Percentiles rank a stretch among this genome's conserved stretches.
Conservation (phyloP, 306 rosid genomes). For the Vigna hirtella region DNA sequence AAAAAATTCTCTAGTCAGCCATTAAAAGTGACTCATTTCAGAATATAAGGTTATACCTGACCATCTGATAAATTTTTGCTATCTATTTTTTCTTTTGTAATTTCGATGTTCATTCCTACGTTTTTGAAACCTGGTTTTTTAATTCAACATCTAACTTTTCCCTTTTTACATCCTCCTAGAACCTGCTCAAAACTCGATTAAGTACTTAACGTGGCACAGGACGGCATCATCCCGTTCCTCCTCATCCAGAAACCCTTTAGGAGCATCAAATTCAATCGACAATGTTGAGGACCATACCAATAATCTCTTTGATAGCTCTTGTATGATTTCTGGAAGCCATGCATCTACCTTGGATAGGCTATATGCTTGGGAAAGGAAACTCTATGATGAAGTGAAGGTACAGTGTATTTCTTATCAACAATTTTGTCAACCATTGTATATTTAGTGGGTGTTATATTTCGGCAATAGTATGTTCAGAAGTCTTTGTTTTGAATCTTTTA, state of each 20-base stretch:
- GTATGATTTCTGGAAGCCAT: constrained; percentile 94
- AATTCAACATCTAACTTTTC: constrained; percentile 39
- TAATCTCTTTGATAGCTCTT: constrained; percentile 69
- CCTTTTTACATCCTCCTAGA: constrained; percentile 50
- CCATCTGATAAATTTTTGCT: neutral
- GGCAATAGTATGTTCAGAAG: constrained; percentile 23
- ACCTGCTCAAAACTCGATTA: constrained; percentile 69
- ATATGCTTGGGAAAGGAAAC: constrained; percentile 97
- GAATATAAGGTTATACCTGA: neutral
- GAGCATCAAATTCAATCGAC: constrained; percentile 67
- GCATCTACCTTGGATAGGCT: constrained; percentile 97
- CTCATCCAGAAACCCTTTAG: constrained; percentile 84
- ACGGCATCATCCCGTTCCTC: constrained; percentile 85
- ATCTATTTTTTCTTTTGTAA: neutral
- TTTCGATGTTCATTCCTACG: constrained; percentile 22
- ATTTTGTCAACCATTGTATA: neutral
- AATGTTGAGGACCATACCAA: constrained; percentile 60
- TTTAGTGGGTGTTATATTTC: constrained; percentile 12
- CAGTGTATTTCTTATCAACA: constrained; percentile 22
- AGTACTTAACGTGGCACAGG: constrained; percentile 94
- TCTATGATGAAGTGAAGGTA: constrained; percentile 99
- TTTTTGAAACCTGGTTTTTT: constrained; percentile 4
- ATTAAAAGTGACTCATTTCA: too few relatives aligned
- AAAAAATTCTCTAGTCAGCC: too few relatives aligned
- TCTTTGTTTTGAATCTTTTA: constrained; percentile 22